Percentiles rank a stretch among this genome's conserved stretches.
Evolutionary conservation across 768 basidiomycete genomes (phyloP).

Genomic region (Russula lepida): DNA sequence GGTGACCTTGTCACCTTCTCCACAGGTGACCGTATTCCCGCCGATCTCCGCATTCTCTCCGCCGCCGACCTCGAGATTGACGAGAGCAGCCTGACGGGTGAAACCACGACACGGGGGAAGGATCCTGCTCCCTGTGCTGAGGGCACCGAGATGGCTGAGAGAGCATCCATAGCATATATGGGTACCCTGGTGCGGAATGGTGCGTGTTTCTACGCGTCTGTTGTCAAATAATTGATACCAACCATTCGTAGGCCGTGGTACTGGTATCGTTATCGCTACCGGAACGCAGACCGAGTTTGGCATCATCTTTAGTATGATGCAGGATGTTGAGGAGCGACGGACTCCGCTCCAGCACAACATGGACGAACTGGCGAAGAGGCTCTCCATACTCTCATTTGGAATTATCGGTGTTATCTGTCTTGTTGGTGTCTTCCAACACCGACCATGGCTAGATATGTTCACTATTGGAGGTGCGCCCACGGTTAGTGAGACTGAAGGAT

Average conservation of each 20-base stretch:
- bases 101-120: conserved; percentile 78
- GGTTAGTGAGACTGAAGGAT: not conserved
- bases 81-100: conserved; percentile 91
- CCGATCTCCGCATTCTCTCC: conserved; percentile 79
- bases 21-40: conserved; percentile 90
- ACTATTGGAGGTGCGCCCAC: conserved; percentile 81
- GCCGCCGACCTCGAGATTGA: conserved; percentile 88
- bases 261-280: conserved; percentile 80
- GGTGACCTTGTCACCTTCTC: conserved; percentile 86
- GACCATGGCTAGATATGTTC: conserved; percentile 96
- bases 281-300: conserved; percentile 90
- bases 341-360: conserved; percentile 90
- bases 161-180: conserved; percentile 89
- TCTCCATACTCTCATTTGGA: conserved; percentile 87
- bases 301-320: conserved; percentile 97
- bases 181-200: conserved; percentile 90
- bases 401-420: conserved; percentile 90
- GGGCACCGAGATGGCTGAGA: conserved; percentile 63
- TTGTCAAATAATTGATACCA: not conserved
- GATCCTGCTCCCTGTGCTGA: conserved; percentile 42
- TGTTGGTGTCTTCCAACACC: conserved; percentile 76
- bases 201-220: conserved; percentile 26
- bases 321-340: conserved; percentile 85
- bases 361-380: conserved; percentile 92
- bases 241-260: conserved; percentile 52